These are phyloP conservation scores for Moricandia moricandioides DNA, from an alignment of 345 rosid species.

Conservation along the genomic window DNA sequence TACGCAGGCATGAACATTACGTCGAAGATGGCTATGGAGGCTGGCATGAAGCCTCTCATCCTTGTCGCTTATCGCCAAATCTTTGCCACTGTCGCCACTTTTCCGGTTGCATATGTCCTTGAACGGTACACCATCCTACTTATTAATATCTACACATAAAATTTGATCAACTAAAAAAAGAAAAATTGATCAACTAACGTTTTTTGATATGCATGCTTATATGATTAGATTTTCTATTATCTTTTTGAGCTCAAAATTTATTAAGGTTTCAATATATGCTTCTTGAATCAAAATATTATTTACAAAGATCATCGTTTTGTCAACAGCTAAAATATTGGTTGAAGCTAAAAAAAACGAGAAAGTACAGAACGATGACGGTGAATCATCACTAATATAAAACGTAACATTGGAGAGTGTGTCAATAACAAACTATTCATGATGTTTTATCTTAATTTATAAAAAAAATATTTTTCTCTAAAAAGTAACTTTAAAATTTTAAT, in stretches of 20 bases:
- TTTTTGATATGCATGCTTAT: neutral
- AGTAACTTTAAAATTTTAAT: no score
- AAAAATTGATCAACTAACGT: neutral
- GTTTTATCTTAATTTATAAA: no score
- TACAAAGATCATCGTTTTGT: neutral
- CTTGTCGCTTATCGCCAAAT: conserved; percentile 80
- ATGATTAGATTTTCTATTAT: neutral
- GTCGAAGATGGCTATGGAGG: conserved; percentile 85
- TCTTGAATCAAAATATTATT: neutral
- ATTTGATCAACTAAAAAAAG: neutral
- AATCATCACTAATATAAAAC: neutral
- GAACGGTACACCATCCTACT: conserved; percentile 52
- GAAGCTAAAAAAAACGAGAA: neutral
- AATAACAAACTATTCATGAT: no score
- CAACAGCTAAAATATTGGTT: neutral
- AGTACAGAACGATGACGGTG: conserved; percentile 4
- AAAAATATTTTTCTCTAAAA: no score
- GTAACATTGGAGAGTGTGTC: neutral
- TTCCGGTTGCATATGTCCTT: conserved; percentile 64
- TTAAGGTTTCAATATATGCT: neutral
- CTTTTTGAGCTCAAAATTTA: neutral
- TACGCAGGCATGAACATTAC: conserved; percentile 82
- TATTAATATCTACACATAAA: neutral
- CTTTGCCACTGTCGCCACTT: conserved; percentile 63
- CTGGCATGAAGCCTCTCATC: conserved; percentile 79